Evolutionary conservation across 2,329 filamentous ascomycete species (phyloP).

Genomic region (Periconia sp.): DNA sequence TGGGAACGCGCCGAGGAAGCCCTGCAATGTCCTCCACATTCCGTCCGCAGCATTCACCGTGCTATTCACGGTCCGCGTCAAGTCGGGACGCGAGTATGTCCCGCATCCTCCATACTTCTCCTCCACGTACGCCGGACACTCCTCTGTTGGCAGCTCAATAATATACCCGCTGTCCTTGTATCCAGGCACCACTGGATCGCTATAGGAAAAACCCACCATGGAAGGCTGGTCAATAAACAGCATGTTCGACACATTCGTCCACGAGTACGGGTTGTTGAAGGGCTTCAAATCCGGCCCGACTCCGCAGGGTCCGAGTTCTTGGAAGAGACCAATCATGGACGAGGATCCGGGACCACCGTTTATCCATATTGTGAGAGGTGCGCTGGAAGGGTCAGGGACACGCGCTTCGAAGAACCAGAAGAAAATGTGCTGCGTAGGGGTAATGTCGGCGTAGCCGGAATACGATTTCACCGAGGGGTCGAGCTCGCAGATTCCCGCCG

Average conservation of each 20-base stretch:
- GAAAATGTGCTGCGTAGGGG: conserved; percentile 55
- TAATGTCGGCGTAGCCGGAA: conserved; percentile 58
- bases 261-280: conserved; percentile 63
- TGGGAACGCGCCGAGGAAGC: conserved; percentile 64
- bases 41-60: conserved; percentile 58
- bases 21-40: conserved; percentile 64
- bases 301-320: conserved; percentile 56
- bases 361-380: conserved; percentile 63
- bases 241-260: conserved; percentile 66
- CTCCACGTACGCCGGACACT: conserved; percentile 54
- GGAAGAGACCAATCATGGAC: conserved; percentile 59
- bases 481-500: conserved; percentile 58
- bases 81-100: conserved; percentile 57
- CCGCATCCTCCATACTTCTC: conserved; percentile 49
- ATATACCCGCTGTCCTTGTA: conserved; percentile 41
- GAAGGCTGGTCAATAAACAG: conserved; percentile 71
- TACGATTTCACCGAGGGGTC: conserved; percentile 59
- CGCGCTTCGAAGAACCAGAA: conserved; percentile 61
- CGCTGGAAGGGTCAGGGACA: conserved; percentile 51
- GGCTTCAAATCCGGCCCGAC: conserved; percentile 51
- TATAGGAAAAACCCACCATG: conserved; percentile 62
- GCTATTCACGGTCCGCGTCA: conserved; percentile 54
- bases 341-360: conserved; percentile 58
- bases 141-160: conserved; percentile 49
- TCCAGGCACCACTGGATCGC: conserved; percentile 42